Conservation (phyloP, 805 yeast genomes). For the Metschnikowia chrysomelidarum region DNA sequence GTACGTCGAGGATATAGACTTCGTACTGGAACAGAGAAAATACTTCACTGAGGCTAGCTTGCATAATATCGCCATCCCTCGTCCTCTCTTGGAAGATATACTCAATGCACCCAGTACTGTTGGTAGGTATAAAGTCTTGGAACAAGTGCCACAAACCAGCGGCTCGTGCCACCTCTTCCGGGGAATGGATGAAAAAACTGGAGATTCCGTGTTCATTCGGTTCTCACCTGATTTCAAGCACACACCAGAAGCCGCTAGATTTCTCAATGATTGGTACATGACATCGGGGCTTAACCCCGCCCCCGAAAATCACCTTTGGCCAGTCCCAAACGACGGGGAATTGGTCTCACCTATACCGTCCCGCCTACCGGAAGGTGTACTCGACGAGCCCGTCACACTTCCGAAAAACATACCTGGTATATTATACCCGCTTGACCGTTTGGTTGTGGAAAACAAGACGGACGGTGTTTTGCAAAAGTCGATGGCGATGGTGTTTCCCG, state of each 20-base stretch:
- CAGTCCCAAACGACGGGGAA: constrained; percentile 19
- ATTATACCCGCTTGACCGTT: constrained; percentile 24
- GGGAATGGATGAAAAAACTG: constrained; percentile 17
- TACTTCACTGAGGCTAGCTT: constrained; percentile 13
- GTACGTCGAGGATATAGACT: constrained; percentile 25
- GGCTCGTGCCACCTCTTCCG: constrained; percentile 16
- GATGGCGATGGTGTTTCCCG: constrained; percentile 21
- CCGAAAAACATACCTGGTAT: constrained; percentile 27
- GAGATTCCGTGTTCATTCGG: constrained; percentile 19
- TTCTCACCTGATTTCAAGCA: constrained; percentile 24
- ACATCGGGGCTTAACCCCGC: constrained; percentile 24
- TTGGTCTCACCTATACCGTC: constrained; percentile 11
- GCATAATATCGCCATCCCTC: constrained; percentile 7
- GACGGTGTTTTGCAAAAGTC: constrained; percentile 11
- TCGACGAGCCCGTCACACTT: constrained; percentile 24
- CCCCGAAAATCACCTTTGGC: too few relatives aligned
- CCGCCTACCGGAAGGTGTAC: not conserved
- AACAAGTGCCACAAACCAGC: constrained; percentile 14
- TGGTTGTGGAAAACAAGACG: constrained; percentile 6
- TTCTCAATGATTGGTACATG: constrained; percentile 33
- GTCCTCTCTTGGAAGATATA: constrained; percentile 9
- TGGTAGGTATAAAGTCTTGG: constrained; percentile 23
- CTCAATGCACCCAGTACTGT: constrained; percentile 14
- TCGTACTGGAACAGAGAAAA: constrained; percentile 20
- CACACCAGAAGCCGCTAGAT: constrained; percentile 21